Evolutionary conservation across 2,329 filamentous ascomycete genomes (phyloP).

Genomic region (Verruconis gallopava): DNA sequence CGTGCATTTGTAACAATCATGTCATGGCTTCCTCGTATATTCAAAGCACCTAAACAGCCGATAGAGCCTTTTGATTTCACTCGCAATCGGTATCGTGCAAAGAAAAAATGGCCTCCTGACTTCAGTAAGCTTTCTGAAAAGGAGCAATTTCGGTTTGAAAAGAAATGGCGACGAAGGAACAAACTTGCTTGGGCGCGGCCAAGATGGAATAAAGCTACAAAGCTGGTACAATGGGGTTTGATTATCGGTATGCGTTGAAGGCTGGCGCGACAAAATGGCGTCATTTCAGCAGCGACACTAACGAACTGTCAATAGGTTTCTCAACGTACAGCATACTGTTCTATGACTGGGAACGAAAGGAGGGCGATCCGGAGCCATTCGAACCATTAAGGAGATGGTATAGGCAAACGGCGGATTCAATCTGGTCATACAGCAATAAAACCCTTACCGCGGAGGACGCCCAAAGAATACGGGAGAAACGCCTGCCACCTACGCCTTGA

Average conservation of each 20-base stretch:
- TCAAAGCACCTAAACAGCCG: constrained; percentile 25
- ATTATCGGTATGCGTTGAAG: constrained; percentile 40
- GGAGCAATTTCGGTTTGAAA: constrained; percentile 66
- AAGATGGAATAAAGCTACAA: constrained; percentile 50
- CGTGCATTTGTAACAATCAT: neutral
- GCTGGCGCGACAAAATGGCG: too few relatives aligned
- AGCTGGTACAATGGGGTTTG: constrained; percentile 50
- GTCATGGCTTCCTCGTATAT: constrained; percentile 36
- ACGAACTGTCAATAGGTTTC: constrained; percentile 32
- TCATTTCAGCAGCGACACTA: constrained; percentile 17
- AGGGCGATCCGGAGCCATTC: constrained; percentile 11
- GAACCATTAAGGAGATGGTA: constrained; percentile 15
- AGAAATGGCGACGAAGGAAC: constrained; percentile 61
- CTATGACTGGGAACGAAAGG: constrained; percentile 35
- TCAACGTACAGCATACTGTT: constrained; percentile 46
- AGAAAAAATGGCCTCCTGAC: constrained; percentile 68
- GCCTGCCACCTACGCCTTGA: too few relatives aligned
- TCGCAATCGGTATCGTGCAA: constrained; percentile 48
- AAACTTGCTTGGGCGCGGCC: constrained; percentile 49
- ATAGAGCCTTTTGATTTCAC: constrained; percentile 27
- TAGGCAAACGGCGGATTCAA: constrained; percentile 13
- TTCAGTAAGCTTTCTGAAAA: constrained; percentile 55
- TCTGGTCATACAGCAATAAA: constrained; percentile 13
- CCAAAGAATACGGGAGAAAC: neutral
- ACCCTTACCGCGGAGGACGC: neutral